These are phyloP conservation scores for Candida dubliniensis DNA, from an alignment of 1,139 yeast species.

Conservation along the genomic window DNA sequence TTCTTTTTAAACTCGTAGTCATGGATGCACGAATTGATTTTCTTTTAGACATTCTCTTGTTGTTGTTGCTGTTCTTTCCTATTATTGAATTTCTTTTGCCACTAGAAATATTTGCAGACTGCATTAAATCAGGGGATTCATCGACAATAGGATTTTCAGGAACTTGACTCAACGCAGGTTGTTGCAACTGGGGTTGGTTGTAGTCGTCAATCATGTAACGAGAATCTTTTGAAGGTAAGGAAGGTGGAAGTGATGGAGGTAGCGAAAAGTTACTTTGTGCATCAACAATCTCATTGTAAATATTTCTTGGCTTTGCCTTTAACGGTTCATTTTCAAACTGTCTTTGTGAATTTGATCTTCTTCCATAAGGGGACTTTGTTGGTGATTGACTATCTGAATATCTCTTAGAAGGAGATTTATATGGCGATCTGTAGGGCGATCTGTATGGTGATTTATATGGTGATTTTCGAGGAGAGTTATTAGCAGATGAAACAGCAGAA, in stretches of 20 bases:
- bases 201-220: constrained; percentile 7
- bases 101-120: constrained; percentile 32
- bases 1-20: constrained; percentile 55
- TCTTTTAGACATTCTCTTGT: constrained; percentile 37
- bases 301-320: constrained; percentile 45
- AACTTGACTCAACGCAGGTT: constrained; percentile 7
- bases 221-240: constrained; percentile 43
- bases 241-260: constrained; percentile 36
- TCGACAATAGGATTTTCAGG: constrained; percentile 27
- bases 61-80: constrained; percentile 9
- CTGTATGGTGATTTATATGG: constrained; percentile 22
- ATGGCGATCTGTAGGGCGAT: constrained; percentile 27
- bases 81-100: constrained; percentile 35
- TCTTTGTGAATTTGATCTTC: constrained; percentile 2
- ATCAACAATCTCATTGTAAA: constrained; percentile 46
- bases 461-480: constrained; percentile 29
- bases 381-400: constrained; percentile 19
- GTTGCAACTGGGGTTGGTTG: constrained; percentile 8
- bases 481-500: constrained; percentile 26
- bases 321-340: constrained; percentile 13
- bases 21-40: constrained; percentile 44
- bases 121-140: constrained; percentile 27
- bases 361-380: constrained; percentile 22
- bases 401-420: constrained; percentile 15
- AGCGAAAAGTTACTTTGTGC: constrained; percentile 31